Percentiles rank a stretch among this genome's conserved stretches.
Conservation (phyloP, 257 asterid genomes). For the Linaria vulgaris region DNA sequence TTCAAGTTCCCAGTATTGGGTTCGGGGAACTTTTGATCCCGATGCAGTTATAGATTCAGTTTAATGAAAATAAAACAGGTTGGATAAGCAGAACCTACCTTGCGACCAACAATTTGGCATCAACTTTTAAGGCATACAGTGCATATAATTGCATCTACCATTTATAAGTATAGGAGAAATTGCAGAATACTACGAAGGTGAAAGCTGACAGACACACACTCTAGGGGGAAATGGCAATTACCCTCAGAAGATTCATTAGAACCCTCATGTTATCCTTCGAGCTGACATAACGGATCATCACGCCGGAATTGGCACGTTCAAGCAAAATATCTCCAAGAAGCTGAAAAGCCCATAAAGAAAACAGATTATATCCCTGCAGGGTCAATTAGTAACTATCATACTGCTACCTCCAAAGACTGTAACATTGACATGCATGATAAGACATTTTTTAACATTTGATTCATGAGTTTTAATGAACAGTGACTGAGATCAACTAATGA, state of each 20-base stretch:
- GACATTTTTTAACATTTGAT: neutral
- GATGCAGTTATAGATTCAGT: too few relatives aligned
- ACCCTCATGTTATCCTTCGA: slow-evolving; percentile 68
- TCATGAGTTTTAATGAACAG: neutral
- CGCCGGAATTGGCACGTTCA: slow-evolving; percentile 72
- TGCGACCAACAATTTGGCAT: too few relatives aligned
- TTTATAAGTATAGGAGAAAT: too few relatives aligned
- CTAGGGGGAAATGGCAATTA: slow-evolving; percentile 25
- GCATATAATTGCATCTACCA: too few relatives aligned
- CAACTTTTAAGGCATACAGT: too few relatives aligned
- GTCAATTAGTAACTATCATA: neutral
- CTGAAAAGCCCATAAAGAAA: slow-evolving; percentile 37
- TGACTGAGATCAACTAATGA: neutral
- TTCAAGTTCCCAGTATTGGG: too few relatives aligned
- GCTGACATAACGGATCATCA: slow-evolving; percentile 84
- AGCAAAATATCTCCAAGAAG: slow-evolving; percentile 90
- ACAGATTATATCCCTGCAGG: neutral
- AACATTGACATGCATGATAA: neutral
- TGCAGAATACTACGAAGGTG: too few relatives aligned
- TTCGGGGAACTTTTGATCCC: too few relatives aligned
- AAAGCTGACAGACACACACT: too few relatives aligned
- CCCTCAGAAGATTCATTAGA: slow-evolving; percentile 90
- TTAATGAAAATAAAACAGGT: too few relatives aligned
- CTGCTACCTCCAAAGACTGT: neutral
- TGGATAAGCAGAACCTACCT: too few relatives aligned